phyloP scores from a whole-genome alignment of 306 rosid species.

The Gastrolobium bilobum region DNA sequence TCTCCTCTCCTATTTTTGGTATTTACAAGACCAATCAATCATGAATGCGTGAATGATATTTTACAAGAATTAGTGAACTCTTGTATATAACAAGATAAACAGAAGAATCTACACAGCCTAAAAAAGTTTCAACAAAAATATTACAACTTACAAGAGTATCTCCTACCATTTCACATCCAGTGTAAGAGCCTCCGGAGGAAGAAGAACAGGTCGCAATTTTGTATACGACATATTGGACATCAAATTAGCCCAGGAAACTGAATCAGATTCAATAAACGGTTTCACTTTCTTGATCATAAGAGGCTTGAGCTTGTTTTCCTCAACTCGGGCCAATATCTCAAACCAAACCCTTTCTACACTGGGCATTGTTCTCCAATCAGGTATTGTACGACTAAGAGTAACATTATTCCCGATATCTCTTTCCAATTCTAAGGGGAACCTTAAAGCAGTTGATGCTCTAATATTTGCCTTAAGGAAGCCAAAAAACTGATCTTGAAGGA shows the following conservation, averaged over 20 bases:
- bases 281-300: constrained; percentile 63
- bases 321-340: constrained; percentile 74
- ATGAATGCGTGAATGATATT: constrained; percentile 32
- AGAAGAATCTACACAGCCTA: constrained; percentile 42
- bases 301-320: constrained; percentile 62
- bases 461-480: constrained; percentile 76
- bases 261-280: constrained; percentile 69
- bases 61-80: constrained; percentile 49
- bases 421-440: constrained; percentile 78
- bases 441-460: constrained; percentile 65
- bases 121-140: constrained; percentile 29
- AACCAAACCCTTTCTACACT: constrained; percentile 67
- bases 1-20: constrained; percentile 40
- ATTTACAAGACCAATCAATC: constrained; percentile 60
- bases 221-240: constrained; percentile 86
- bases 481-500: constrained; percentile 52
- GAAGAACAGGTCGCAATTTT: constrained; percentile 71
- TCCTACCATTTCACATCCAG: constrained; percentile 91
- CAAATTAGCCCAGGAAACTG: constrained; percentile 79
- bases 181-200: constrained; percentile 85
- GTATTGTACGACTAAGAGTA: constrained; percentile 45
- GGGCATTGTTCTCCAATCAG: constrained; percentile 85
- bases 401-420: constrained; percentile 52
- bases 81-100: constrained; percentile 41
- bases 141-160: constrained; percentile 52